Evolutionary conservation across 2,329 filamentous ascomycete species (phyloP).

Genomic region (Diaporthe vaccinii): DNA sequence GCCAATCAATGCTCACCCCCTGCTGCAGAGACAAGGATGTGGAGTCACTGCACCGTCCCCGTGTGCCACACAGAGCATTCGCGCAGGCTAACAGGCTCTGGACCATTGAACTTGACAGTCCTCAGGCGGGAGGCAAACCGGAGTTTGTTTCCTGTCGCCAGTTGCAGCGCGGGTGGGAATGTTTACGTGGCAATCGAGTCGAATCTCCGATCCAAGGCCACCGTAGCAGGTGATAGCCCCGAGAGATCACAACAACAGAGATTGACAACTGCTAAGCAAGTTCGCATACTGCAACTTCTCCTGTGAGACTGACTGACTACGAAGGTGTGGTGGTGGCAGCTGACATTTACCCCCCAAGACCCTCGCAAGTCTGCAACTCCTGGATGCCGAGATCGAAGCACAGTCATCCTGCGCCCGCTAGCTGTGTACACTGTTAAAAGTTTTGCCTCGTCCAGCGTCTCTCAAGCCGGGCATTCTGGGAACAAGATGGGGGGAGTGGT

Average conservation of each 20-base stretch:
- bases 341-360: background rate
- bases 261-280: background rate
- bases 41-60: slow-evolving; percentile 10
- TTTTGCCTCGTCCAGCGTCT: slow-evolving; percentile 12
- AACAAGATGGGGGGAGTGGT: background rate
- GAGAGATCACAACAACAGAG: background rate
- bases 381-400: slow-evolving; percentile 8
- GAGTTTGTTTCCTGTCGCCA: slow-evolving; percentile 9
- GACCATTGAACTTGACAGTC: slow-evolving; percentile 10
- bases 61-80: slow-evolving; percentile 16
- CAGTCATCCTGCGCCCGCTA: background rate
- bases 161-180: slow-evolving; percentile 21
- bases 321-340: background rate
- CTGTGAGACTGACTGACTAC: background rate
- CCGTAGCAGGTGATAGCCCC: background rate
- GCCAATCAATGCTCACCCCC: slow-evolving; percentile 33
- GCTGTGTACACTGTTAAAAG: background rate
- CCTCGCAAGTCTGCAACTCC: background rate
- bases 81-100: slow-evolving; percentile 9
- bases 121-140: background rate
- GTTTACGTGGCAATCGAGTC: slow-evolving; percentile 28
- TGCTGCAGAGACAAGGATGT: slow-evolving; percentile 13
- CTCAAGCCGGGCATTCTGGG: background rate
- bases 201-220: slow-evolving; percentile 9
- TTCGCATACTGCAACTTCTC: background rate